Evolutionary conservation across 768 basidiomycete genomes (phyloP).

Genomic region (Phlegmacium glaucopus): DNA sequence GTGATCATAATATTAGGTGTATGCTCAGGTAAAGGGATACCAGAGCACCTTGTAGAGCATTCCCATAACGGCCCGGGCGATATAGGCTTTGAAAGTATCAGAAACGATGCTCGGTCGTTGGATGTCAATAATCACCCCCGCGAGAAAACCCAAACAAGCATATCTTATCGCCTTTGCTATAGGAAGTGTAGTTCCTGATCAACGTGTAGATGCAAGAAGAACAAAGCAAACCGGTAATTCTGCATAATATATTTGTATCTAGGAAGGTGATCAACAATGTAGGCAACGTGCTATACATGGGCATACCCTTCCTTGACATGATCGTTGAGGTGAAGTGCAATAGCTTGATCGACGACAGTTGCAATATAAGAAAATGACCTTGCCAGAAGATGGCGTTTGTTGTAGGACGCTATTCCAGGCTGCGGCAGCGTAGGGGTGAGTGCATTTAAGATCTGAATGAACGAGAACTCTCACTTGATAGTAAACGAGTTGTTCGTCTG

Average conservation of each 20-base stretch:
- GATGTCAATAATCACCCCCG: constrained; percentile 5
- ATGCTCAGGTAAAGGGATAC: too few relatives aligned
- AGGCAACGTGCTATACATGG: not conserved
- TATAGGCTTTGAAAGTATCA: constrained; percentile 13
- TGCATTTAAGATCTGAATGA: not conserved
- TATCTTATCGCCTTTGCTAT: constrained; percentile 27
- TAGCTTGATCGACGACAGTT: constrained; percentile 17
- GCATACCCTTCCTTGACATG: constrained; percentile 29
- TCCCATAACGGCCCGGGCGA: constrained; percentile 25
- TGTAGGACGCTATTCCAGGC: constrained; percentile 12
- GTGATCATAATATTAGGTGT: not conserved
- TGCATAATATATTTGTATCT: constrained; percentile 5
- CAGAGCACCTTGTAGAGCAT: constrained; percentile 28
- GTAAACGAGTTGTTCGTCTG: constrained; percentile 45
- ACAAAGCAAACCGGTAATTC: not conserved
- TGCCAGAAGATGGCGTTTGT: constrained; percentile 13
- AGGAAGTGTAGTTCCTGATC: too few relatives aligned
- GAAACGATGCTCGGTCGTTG: not conserved
- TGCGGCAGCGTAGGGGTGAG: not conserved
- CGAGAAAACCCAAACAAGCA: constrained; percentile 28
- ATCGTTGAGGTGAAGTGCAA: constrained; percentile 23
- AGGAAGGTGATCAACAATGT: not conserved
- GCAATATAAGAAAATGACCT: constrained; percentile 11
- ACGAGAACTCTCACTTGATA: constrained; percentile 37
- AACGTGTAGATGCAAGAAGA: not conserved